These are phyloP conservation scores for Dysphania ambrosioides DNA, from an alignment of 148 eudicot species.

Conservation along the genomic window DNA sequence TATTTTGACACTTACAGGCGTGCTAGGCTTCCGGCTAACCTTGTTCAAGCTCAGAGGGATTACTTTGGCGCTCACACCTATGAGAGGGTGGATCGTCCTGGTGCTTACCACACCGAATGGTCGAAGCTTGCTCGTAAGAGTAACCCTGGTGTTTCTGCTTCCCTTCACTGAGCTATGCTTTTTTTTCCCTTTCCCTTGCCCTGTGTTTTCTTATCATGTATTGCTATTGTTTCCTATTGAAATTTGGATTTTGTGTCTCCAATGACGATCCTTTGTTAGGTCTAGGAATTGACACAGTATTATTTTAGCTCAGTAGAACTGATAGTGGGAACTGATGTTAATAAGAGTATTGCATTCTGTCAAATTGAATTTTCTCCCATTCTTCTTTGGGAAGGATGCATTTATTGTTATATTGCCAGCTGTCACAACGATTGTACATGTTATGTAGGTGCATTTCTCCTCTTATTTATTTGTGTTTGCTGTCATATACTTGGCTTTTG, in stretches of 20 bases:
- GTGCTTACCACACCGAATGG: slow-evolving; percentile 84
- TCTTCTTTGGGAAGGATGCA: background rate
- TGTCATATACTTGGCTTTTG: background rate
- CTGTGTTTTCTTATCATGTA: slow-evolving; percentile 14
- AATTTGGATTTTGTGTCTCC: slow-evolving; percentile 32
- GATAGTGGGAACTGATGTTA: slow-evolving; percentile 20
- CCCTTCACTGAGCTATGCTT: slow-evolving; percentile 30
- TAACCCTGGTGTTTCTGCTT: slow-evolving; percentile 23
- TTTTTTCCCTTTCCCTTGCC: slow-evolving; percentile 14
- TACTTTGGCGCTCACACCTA: slow-evolving; percentile 91
- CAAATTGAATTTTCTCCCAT: slow-evolving; percentile 1
- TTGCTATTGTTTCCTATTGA: slow-evolving; percentile 33
- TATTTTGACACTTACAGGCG: slow-evolving; percentile 86
- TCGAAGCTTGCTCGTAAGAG: slow-evolving; percentile 74
- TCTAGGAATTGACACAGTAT: slow-evolving; percentile 28
- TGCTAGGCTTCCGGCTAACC: slow-evolving; percentile 72
- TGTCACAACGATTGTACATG: background rate
- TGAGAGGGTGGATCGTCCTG: slow-evolving; percentile 71
- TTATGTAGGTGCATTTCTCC: background rate
- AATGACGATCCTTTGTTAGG: slow-evolving; percentile 30
- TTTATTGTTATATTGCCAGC: background rate
- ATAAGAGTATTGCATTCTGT: slow-evolving; percentile 22
- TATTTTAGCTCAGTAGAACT: slow-evolving; percentile 25
- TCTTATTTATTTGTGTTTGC: background rate
- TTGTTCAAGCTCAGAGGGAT: slow-evolving; percentile 93